Evolutionary conservation across 139 green algal species (phyloP).

Genomic region (Gonium pectorale): DNA sequence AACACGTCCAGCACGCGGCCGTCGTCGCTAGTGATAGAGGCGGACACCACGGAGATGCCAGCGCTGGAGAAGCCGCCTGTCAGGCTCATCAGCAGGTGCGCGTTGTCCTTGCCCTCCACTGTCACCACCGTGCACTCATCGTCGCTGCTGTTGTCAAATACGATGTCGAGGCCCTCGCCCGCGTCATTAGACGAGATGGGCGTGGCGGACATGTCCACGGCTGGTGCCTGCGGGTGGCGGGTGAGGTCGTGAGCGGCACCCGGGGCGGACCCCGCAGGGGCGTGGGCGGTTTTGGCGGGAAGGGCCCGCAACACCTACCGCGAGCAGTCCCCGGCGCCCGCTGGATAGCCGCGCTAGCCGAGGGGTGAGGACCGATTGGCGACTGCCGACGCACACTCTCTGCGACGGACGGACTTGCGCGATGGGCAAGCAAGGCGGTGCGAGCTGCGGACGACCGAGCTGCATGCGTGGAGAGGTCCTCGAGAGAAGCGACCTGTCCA

Average conservation of each 20-base stretch:
- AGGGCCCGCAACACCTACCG: neutral
- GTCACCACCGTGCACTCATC: slow-evolving; percentile 63
- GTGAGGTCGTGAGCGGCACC: neutral
- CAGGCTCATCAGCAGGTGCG: slow-evolving; percentile 74
- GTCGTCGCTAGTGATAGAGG: slow-evolving; percentile 74
- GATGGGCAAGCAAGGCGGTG: slow-evolving; percentile 9
- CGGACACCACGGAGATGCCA: slow-evolving; percentile 77
- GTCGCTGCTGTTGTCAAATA: slow-evolving; percentile 73
- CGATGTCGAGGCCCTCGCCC: slow-evolving; percentile 50
- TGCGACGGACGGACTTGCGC: neutral
- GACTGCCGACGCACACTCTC: slow-evolving; percentile 12
- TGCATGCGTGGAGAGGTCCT: slow-evolving; percentile 46
- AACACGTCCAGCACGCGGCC: slow-evolving; percentile 82
- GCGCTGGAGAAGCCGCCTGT: slow-evolving; percentile 71
- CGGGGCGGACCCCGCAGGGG: too few relatives aligned
- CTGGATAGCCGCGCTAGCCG: neutral
- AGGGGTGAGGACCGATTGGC: neutral
- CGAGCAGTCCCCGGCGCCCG: slow-evolving; percentile 4
- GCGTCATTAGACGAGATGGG: slow-evolving; percentile 21
- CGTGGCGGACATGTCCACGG: slow-evolving; percentile 30
- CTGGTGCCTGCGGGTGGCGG: slow-evolving; percentile 1
- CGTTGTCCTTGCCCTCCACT: slow-evolving; percentile 69
- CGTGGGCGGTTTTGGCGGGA: too few relatives aligned
- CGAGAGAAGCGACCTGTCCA: slow-evolving; percentile 40
- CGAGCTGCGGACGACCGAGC: slow-evolving; percentile 21